Evolutionary conservation across 2,329 filamentous ascomycete genomes (phyloP).

Genomic region (Aspergillus sp.): DNA sequence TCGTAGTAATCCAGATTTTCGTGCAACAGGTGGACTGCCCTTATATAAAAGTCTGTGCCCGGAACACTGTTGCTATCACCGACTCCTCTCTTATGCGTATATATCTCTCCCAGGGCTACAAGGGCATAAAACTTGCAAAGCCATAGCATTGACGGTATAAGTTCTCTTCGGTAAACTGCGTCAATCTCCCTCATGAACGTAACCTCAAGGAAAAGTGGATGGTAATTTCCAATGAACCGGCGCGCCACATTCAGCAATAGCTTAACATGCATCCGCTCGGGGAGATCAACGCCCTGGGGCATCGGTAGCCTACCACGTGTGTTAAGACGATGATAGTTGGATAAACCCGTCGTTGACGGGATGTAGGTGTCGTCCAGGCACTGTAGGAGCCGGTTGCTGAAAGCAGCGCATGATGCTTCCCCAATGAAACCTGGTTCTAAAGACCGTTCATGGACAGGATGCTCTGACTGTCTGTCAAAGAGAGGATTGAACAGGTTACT

Average conservation of each 20-base stretch:
- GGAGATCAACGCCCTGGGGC: background rate
- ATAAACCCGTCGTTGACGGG: slow-evolving; percentile 4
- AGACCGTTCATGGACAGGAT: slow-evolving; percentile 1
- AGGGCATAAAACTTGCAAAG: slow-evolving; percentile 12
- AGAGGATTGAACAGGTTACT: slow-evolving; percentile 11
- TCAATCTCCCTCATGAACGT: slow-evolving; percentile 10
- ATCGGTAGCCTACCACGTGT: background rate
- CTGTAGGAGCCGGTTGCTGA: slow-evolving; percentile 9
- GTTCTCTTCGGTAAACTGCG: slow-evolving; percentile 5
- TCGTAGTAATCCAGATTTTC: slow-evolving; percentile 9
- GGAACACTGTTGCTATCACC: slow-evolving; percentile 9
- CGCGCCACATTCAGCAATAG: slow-evolving; percentile 8
- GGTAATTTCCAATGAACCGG: slow-evolving; percentile 13
- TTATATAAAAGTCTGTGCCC: slow-evolving; percentile 7
- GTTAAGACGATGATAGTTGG: slow-evolving; percentile 10
- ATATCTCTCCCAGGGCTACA: slow-evolving; percentile 10
- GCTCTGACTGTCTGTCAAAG: slow-evolving; percentile 9
- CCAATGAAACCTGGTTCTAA: slow-evolving; percentile 11
- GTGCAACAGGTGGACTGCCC: slow-evolving; percentile 5
- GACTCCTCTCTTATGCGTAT: slow-evolving; percentile 5
- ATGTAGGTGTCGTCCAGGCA: slow-evolving; percentile 11
- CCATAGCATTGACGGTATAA: slow-evolving; percentile 7
- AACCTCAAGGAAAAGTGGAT: slow-evolving; percentile 11
- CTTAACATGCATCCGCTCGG: slow-evolving; percentile 11
- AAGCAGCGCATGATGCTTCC: slow-evolving; percentile 11